Conservation (phyloP, 495 filamentous ascomycete genomes). For the Tuber aestivum region DNA sequence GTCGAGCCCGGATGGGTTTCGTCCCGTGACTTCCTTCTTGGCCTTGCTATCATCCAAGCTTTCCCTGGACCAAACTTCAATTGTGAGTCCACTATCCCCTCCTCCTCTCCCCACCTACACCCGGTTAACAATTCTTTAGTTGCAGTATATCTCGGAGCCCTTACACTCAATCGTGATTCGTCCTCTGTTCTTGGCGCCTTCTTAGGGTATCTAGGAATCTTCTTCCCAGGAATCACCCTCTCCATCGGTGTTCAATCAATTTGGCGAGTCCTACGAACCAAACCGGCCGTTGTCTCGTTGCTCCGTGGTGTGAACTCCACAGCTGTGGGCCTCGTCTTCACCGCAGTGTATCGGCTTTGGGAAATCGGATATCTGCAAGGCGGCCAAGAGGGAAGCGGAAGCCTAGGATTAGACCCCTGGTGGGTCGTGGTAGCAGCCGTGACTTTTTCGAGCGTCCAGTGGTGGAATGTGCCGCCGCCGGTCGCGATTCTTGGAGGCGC, state of each 20-base stretch:
- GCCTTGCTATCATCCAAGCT: conserved; percentile 74
- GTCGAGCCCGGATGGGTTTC: conserved; percentile 75
- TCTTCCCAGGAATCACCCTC: conserved; percentile 61
- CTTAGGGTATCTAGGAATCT: conserved; percentile 66
- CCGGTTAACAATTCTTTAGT: conserved; percentile 38
- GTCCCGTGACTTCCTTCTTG: conserved; percentile 72
- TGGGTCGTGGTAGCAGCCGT: conserved; percentile 64
- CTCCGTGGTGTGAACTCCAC: conserved; percentile 68
- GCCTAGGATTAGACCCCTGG: conserved; percentile 64
- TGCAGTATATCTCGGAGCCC: conserved; percentile 66
- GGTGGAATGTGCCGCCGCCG: conserved; percentile 57
- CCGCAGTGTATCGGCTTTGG: conserved; percentile 80
- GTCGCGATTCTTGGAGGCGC: conserved; percentile 63
- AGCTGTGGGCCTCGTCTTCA: conserved; percentile 74
- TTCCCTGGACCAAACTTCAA: conserved; percentile 88
- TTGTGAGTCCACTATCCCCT: conserved; percentile 38
- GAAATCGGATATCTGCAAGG: conserved; percentile 64
- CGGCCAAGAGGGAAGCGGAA: conserved; percentile 50
- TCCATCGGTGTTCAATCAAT: conserved; percentile 63
- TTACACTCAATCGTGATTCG: conserved; percentile 48
- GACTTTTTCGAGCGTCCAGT: conserved; percentile 58
- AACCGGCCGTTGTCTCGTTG: conserved; percentile 52
- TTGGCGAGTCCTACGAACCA: conserved; percentile 57
- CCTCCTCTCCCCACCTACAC: neutral
- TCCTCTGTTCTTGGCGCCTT: conserved; percentile 54